A percentile compares a stretch with the other conserved stretches of the same genome.
Evolutionary conservation across 2,329 filamentous ascomycete genomes (phyloP).

Genomic region (Colletotrichum magnum): DNA sequence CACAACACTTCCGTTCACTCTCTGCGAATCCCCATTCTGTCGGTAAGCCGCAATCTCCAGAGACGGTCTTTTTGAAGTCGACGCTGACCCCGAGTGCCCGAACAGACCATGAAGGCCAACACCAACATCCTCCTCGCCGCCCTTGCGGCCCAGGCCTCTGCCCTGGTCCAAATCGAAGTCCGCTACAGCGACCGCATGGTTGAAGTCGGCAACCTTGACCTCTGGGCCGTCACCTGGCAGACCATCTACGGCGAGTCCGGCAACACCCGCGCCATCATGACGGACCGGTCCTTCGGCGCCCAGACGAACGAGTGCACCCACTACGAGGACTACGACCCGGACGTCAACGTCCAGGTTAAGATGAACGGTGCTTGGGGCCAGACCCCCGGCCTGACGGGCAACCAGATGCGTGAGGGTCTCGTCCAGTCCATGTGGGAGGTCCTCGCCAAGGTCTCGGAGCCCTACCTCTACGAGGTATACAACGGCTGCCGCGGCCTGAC

Average conservation of each 20-base stretch:
- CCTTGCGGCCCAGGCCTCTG: conserved; percentile 28
- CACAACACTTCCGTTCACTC: neutral
- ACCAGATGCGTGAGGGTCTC: conserved; percentile 41
- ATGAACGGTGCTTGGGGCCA: conserved; percentile 42
- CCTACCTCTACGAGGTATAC: conserved; percentile 38
- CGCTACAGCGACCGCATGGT: conserved; percentile 41
- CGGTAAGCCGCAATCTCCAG: neutral
- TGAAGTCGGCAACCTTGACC: conserved; percentile 40
- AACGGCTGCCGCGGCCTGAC: conserved; percentile 35
- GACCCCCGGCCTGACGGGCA: conserved; percentile 24
- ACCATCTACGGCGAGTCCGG: conserved; percentile 38
- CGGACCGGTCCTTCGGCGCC: conserved; percentile 28
- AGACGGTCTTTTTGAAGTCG: no score
- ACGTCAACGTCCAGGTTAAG: conserved; percentile 36
- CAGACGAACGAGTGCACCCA: conserved; percentile 37
- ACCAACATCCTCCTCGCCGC: conserved; percentile 25
- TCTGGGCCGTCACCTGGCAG: conserved; percentile 39
- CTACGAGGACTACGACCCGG: conserved; percentile 21
- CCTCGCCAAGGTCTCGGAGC: conserved; percentile 24
- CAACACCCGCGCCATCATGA: conserved; percentile 38
- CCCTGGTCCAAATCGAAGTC: conserved; percentile 39
- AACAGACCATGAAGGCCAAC: conserved; percentile 35
- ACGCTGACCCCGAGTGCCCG: neutral
- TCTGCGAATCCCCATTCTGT: neutral
- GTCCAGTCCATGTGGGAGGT: conserved; percentile 40